Evolutionary conservation across 768 basidiomycete genomes (phyloP), one percentile per base, ranked within the genome.

Genomic region (Holtermanniella nyarrowii): DNA sequence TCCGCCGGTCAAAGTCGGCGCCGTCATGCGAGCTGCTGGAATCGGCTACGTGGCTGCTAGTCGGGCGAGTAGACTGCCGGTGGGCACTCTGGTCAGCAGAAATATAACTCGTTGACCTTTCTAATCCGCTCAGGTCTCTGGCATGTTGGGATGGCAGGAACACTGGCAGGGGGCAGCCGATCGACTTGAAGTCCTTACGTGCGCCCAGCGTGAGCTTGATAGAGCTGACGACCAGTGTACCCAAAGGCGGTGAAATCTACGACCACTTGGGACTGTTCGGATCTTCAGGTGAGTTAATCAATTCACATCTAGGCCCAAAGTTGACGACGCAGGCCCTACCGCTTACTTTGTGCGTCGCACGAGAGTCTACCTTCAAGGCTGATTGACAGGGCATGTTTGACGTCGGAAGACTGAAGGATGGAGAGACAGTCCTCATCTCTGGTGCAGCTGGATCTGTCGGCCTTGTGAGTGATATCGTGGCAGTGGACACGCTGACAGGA

Each of bases 191-290:
- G 48, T 54, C 14, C 49, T 43, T 31, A 44, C 48, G 64, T 66
- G 47, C 53, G 64, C 61, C 22, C 4, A 25, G 26, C 14, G n/a
- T 26, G 40, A 40, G 4, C 20, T 11, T n/a, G 25, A 12, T 14
- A 5, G n/a, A 12, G 22, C 55, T 51, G 22, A 43, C 31, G 20
- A 14, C 22, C 7, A 50, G 41, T 13, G 16, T 43, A 5, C 80
- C 80, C 10, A 72, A 77, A 40, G 86, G 86, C 11, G 75, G 78
- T 1, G 73, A 78, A 31, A 66, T 80, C 2, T 70, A 90, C n/a
- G 90, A 93, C 65, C 85, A 82, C 70, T 72, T 95, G 46, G 86
- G 86, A 23, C 79, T 81, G 1, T 76, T 93, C n/a, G 89, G 91
- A 18, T 63, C 69, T 42, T 76, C 82, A 11, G 88, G 86, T 85